Base-by-base conservation (phyloP, 2,329 filamentous ascomycete species). In the Pseudocercospora eumusae region DNA sequence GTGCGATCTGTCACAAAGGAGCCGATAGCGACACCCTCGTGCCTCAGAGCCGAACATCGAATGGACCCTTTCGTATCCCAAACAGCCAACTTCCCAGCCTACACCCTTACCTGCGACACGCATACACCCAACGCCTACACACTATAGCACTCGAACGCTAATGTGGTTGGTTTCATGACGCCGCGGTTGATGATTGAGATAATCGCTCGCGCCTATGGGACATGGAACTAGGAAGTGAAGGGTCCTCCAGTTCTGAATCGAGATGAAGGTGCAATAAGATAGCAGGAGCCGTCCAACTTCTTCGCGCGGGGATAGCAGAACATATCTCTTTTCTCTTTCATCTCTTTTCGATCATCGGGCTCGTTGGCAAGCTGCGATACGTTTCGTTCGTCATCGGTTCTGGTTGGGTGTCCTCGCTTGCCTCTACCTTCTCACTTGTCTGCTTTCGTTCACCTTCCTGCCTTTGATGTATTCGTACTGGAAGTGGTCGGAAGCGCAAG, bases 31-130 rank as follows among this genome's bases (percentile, higher is more conserved):
- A 52, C 4, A 18, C 15, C 47, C 47, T 31, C 25, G 15, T 52
- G 10, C 47, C 25, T 52, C 47, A 52, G 47, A 18, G 3, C 47
- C 47, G 47, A 28, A 52, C 47, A 52, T 52, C 47, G 47, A 52
- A 23, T 21, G 44, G 18, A 27, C 25, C 21, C 21, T 52, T 52
- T 27, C 47, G 25, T 25, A 25, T 15, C 23, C 13, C 47, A 27
- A 27, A 27, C 21, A 25, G 23, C 47, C 47, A 52, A 52, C 47
- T 52, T 52, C 47, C 47, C 3, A 3, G 15, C 25, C n/a, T 28
- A n/a, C 20, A 52, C 27, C 25, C 21, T 31, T 25, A 27, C 47
- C 25, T 31, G 21, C 11, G 25, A 25, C 44, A 47, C 44, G 6
- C n/a, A 45, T 10, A 10, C 11, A 33, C 31, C 31, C 31, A 40